Conservation (phyloP, 352 stramenopile genomes). For the Plasmopara muralis region DNA sequence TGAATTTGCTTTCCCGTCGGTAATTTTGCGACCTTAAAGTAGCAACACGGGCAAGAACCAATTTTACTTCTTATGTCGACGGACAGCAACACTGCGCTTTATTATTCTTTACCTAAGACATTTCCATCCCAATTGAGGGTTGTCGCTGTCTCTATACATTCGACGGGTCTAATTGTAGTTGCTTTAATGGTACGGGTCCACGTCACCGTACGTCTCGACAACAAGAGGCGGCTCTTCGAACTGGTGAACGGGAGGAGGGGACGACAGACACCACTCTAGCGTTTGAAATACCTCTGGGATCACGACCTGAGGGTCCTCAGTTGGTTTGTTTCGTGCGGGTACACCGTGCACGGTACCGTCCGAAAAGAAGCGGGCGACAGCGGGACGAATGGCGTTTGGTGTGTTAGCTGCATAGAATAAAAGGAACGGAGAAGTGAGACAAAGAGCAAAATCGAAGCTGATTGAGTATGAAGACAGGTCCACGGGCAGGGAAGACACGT, state of each 20-base stretch:
- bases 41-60: too few species aligned
- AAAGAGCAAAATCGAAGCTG: constrained; percentile 6
- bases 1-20: background rate
- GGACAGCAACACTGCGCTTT: background rate
- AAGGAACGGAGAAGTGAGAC: constrained; percentile 1
- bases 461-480: background rate
- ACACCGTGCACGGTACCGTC: constrained; percentile 32
- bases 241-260: constrained; percentile 83
- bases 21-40: too few species aligned
- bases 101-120: too few species aligned
- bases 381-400: constrained; percentile 43
- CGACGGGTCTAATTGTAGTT: background rate
- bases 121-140: too few species aligned
- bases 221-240: constrained; percentile 85
- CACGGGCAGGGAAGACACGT: constrained; percentile 19
- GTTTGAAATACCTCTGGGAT: constrained; percentile 77
- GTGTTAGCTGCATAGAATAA: constrained; percentile 41
- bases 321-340: constrained; percentile 31
- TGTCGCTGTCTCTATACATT: background rate
- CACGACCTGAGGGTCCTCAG: constrained; percentile 69
- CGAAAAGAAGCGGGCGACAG: constrained; percentile 45
- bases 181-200: constrained; percentile 78
- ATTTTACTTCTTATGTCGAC: too few species aligned
- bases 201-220: constrained; percentile 82
- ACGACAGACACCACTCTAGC: constrained; percentile 80